Conservation (phyloP, 208 protist species). For the Acanthamoeba quina region DNA sequence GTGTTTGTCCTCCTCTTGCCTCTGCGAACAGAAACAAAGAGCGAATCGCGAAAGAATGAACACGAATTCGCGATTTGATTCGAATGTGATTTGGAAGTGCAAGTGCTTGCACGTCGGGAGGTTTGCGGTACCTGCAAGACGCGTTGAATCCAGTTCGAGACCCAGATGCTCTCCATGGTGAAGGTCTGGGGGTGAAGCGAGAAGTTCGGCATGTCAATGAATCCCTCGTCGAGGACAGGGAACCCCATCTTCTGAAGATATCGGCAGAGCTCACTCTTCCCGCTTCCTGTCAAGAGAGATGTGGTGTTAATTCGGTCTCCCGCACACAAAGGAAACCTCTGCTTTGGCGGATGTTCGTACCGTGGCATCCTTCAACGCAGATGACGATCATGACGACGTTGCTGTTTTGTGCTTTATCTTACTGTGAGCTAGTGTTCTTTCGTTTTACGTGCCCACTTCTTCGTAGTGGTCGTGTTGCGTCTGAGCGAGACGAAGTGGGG, state of each 20-base stretch:
- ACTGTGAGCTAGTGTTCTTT: not conserved
- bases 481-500: too few species aligned
- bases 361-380: constrained; percentile 66
- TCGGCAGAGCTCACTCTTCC: constrained; percentile 53
- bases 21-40: not conserved
- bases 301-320: not conserved
- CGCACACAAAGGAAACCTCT: not conserved
- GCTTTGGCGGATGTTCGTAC: not conserved
- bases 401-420: not conserved
- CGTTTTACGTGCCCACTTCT: not conserved
- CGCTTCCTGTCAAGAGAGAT: constrained; percentile 8
- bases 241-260: constrained; percentile 59
- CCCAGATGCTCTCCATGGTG: constrained; percentile 75
- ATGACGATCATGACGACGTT: constrained; percentile 51
- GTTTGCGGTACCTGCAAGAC: not conserved
- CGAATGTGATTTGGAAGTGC: not conserved
- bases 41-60: not conserved
- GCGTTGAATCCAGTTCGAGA: constrained; percentile 61
- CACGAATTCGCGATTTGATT: too few species aligned
- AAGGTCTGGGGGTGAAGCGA: constrained; percentile 56
- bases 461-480: too few species aligned
- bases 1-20: constrained; percentile 60
- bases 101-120: not conserved
- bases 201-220: constrained; percentile 66
- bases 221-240: constrained; percentile 55